Evolutionary conservation across 768 basidiomycete species (phyloP).

Genomic region (Amanita rimosa): DNA sequence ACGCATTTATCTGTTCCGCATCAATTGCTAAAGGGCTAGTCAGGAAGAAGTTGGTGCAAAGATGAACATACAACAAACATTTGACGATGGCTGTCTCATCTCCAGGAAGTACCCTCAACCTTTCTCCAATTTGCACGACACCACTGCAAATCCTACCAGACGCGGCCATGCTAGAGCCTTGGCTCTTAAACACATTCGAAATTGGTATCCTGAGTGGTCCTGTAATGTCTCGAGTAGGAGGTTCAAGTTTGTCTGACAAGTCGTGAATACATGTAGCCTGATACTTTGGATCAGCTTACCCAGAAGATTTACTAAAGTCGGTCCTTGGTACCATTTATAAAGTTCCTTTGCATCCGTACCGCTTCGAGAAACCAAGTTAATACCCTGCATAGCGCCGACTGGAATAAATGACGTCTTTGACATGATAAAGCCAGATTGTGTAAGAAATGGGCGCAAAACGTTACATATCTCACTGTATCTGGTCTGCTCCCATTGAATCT

Average conservation of each 20-base stretch:
- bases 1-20: constrained; percentile 60
- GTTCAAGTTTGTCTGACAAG: constrained; percentile 61
- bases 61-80: constrained; percentile 25
- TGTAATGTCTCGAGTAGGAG: constrained; percentile 67
- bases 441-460: constrained; percentile 66
- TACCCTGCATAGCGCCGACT: constrained; percentile 81
- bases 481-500: constrained; percentile 82
- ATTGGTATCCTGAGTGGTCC: constrained; percentile 80
- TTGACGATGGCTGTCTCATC: constrained; percentile 81
- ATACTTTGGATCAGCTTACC: constrained; percentile 33
- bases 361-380: constrained; percentile 57
- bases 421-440: constrained; percentile 77
- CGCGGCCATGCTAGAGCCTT: constrained; percentile 66
- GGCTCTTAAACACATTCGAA: constrained; percentile 91
- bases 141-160: constrained; percentile 82
- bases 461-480: constrained; percentile 82
- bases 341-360: constrained; percentile 36
- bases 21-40: constrained; percentile 58
- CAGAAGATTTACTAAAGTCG: constrained; percentile 72
- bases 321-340: constrained; percentile 73
- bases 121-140: constrained; percentile 86
- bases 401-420: constrained; percentile 80
- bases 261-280: not conserved
- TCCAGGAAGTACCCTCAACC: constrained; percentile 77
- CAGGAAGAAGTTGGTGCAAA: not conserved